Evolutionary conservation across 208 protist genomes (phyloP), one percentile per base, ranked within the genome.

Genomic region (Phytomonas sp.): DNA sequence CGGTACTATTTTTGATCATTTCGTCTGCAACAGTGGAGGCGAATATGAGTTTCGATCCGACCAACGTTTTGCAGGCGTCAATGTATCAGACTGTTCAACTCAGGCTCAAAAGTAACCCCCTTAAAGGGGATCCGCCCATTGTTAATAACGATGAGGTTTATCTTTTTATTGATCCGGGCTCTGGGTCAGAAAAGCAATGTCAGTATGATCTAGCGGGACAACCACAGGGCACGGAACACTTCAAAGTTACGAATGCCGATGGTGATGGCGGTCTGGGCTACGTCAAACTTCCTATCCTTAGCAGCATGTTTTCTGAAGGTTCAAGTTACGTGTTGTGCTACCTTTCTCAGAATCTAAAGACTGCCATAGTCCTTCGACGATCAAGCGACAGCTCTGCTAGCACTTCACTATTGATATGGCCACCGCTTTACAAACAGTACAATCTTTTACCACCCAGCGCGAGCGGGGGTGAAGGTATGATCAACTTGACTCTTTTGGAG

Each of bases 61-160:
- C 81, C 26, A 93, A 92, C 71, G 82, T 88, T n/a, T 67, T 73
- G 42, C 73, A 93, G 59, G 74, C 91, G 3, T 93, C 89, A 5
- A 61, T 96, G n/a, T 93, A 93, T 72, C 89, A 94, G 70, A 85
- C 84, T 0, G 73, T 89, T 11, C 75, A 84, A 56, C 2, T 96
- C 4, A 74, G 60, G 29, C 78, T 96, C 60, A 64, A 67, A 37
- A 89, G 87, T 30, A 92, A 88, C 72, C 71, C 77, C n/a, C 67
- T 88, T 32, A 60, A 69, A 16, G 72, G 70, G 1, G 88, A 93
- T 33, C 83, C 83, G 19, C 69, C 56, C 29, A 89, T 96, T 70
- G 70, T 68, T 40, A 79, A 66, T 0, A 80, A 80, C 11, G 88
- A 94, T 75, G 59, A 69, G 6, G 68, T 96, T 63, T 91, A 87